A percentile compares a stretch with the other conserved stretches of the same genome.
phyloP scores from a whole-genome alignment of 2,329 filamentous ascomycete species.

The Colletotrichum sojae region DNA sequence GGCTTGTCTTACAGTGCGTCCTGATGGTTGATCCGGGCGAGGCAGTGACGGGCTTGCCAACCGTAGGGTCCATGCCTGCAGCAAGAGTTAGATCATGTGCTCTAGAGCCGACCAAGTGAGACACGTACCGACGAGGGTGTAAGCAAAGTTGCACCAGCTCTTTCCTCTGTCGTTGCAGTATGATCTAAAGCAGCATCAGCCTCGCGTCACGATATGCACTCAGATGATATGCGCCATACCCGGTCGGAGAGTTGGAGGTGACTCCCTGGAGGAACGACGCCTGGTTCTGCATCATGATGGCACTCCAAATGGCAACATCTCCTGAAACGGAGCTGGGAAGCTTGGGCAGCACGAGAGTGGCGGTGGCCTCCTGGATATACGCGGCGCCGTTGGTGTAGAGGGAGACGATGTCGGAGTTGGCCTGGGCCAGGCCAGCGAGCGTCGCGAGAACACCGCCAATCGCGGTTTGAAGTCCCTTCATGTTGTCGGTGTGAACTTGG shows the following conservation, averaged over 20 bases:
- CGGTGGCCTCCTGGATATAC: constrained; percentile 21
- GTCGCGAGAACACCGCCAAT: background rate
- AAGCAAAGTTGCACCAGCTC: constrained; percentile 28
- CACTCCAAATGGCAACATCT: constrained; percentile 27
- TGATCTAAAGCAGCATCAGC: background rate
- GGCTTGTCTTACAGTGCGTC: constrained; percentile 8
- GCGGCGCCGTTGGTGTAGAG: constrained; percentile 14
- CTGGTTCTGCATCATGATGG: constrained; percentile 28
- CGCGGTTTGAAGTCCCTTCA: constrained; percentile 5
- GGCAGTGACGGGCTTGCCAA: constrained; percentile 12
- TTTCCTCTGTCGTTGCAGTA: constrained; percentile 20
- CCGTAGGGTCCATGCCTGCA: background rate
- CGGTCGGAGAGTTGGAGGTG: constrained; percentile 21
- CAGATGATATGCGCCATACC: background rate
- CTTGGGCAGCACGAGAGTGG: constrained; percentile 20
- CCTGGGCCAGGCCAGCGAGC: background rate
- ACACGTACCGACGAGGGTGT: constrained; percentile 14
- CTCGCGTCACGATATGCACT: fast-evolving
- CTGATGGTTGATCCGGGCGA: constrained; percentile 8
- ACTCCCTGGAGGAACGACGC: constrained; percentile 28
- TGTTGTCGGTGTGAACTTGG: background rate
- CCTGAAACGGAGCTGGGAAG: constrained; percentile 14
- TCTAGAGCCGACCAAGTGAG: background rate
- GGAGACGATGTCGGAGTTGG: constrained; percentile 20
- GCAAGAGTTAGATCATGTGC: background rate